Evolutionary conservation across 257 asterid genomes (phyloP), one percentile per base, ranked within the genome.

Genomic region (Cynanchum wilfordii): DNA sequence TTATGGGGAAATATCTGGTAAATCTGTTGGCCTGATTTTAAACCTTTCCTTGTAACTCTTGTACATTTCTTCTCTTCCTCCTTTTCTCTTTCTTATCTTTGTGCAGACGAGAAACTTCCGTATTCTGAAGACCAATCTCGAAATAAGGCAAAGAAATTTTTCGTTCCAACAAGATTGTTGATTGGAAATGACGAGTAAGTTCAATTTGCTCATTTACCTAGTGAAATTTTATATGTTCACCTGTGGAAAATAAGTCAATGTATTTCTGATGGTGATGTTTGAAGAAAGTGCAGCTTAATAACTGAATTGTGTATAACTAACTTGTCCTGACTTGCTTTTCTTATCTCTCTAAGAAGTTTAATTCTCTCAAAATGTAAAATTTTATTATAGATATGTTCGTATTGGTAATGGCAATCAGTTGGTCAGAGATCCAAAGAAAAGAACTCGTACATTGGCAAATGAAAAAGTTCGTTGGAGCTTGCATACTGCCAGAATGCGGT

Each of bases 391-490:
- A 80, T 95, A 92, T 78, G 92, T 95, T 74, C 90, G 90, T 69
- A 84, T 89, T 75, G 98, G 96, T 73, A 95, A 86, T 86, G 99
- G 99, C 59, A 90, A 92, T 79, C 87, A 92, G 83, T 85, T 95
- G 81, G 88, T 95, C 75, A 87, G 97, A 82, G 91, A 95, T 83
- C 99, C 98, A 71, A 95, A 95, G 92, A 88, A 80, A 82, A 86
- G 98, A 74, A 88, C 85, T 11, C 97, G 98, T 71, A 75, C 83
- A 59, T 82, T 95, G 64, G 99, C 99, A 52, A 90, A 85, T 40
- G 97, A 95, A 87, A 95, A 86, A 76, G 96, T 95, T 66, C 88
- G 97, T 47, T 88, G 98, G 99, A 95, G 98, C 80, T 84, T 95
- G 84, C 98, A 91, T 77, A 92, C 96, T 81, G 97, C 97, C 60